phyloP scores from a whole-genome alignment of 495 filamentous ascomycete genomes.

The Xylaria bambusicola region DNA sequence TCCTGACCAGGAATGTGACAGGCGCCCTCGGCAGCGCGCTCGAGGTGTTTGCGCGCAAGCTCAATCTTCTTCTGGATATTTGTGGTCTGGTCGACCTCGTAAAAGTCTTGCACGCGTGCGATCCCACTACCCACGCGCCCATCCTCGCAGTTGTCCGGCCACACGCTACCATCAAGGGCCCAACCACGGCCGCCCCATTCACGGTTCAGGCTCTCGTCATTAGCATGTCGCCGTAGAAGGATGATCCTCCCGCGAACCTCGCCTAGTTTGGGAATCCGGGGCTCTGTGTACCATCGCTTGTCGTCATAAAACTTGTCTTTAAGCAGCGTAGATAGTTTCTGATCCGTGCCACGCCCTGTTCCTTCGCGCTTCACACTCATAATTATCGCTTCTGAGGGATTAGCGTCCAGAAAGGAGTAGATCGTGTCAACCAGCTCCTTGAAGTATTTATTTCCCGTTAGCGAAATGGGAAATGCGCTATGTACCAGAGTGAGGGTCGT shows the following conservation, averaged over 20 bases:
- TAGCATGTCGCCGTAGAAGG: constrained; percentile 76
- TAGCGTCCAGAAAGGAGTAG: constrained; percentile 70
- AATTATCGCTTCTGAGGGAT: constrained; percentile 81
- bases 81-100: constrained; percentile 74
- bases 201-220: constrained; percentile 60
- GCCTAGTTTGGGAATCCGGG: constrained; percentile 78
- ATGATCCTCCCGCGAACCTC: constrained; percentile 82
- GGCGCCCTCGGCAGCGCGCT: constrained; percentile 60
- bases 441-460: constrained; percentile 65
- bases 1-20: constrained; percentile 34
- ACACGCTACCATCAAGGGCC: constrained; percentile 79
- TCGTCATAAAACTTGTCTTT: constrained; percentile 68
- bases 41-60: constrained; percentile 71
- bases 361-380: constrained; percentile 93
- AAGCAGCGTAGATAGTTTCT: constrained; percentile 72
- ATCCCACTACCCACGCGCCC: constrained; percentile 69
- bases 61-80: constrained; percentile 81
- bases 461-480: constrained; percentile 48
- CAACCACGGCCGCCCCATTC: constrained; percentile 67
- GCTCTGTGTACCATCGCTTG: constrained; percentile 73
- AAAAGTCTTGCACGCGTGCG: constrained; percentile 92
- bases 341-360: constrained; percentile 74
- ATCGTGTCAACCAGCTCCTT: constrained; percentile 67
- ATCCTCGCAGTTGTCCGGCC: constrained; percentile 88
- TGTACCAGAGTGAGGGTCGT: constrained; percentile 66